Evolutionary conservation across 805 yeast genomes (phyloP).

Genomic region (Pichia ethanolica): DNA sequence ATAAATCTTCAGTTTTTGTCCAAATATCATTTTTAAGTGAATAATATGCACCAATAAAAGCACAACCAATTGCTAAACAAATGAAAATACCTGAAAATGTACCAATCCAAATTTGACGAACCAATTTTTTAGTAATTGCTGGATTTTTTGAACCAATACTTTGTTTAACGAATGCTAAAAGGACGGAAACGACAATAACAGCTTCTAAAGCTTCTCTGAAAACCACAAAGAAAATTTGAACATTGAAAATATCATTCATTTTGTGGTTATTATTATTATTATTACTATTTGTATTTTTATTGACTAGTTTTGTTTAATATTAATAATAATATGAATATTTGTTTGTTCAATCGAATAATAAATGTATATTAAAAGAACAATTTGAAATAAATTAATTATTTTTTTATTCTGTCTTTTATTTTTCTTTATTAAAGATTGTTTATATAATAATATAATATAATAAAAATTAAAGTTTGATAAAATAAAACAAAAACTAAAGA

Average conservation of each 20-base stretch:
- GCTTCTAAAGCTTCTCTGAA: conserved; percentile 91
- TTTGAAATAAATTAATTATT: too few relatives aligned
- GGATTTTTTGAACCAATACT: conserved; percentile 57
- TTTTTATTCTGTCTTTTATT: too few relatives aligned
- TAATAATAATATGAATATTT: too few relatives aligned
- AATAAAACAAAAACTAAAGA: too few relatives aligned
- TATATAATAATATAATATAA: too few relatives aligned
- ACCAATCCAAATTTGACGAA: conserved; percentile 79
- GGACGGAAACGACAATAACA: conserved; percentile 75
- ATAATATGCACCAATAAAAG: conserved; percentile 87
- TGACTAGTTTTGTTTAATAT: too few relatives aligned
- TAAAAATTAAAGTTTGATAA: too few relatives aligned
- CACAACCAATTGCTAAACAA: conserved; percentile 79
- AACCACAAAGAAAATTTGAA: conserved; percentile 73
- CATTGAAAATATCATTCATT: conserved; percentile 43
- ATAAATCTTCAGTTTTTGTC: conserved; percentile 76
- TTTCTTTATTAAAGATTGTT: too few relatives aligned
- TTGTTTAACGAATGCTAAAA: conserved; percentile 81
- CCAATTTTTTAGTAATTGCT: conserved; percentile 49
- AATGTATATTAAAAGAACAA: too few relatives aligned
- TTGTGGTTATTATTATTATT: too few relatives aligned
- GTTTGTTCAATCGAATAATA: too few relatives aligned
- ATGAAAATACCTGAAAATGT: conserved; percentile 58
- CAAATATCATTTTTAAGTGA: conserved; percentile 71
- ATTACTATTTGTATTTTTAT: too few relatives aligned